A percentile compares a stretch with the other conserved stretches of the same genome.
phyloP scores from a whole-genome alignment of 164 flowering plant genomes.

The Magnolia officinalis region DNA sequence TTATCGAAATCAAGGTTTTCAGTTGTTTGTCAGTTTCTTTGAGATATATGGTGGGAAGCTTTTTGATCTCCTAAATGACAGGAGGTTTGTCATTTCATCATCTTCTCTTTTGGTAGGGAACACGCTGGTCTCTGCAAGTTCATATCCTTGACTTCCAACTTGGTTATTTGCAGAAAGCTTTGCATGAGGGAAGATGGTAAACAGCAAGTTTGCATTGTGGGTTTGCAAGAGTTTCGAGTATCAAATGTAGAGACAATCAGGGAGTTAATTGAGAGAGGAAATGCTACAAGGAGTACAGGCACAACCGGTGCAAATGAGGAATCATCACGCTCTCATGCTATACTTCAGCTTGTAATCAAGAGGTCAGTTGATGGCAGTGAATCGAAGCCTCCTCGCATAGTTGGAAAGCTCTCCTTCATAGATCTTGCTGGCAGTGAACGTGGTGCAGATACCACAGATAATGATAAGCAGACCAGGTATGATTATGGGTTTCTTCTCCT shows the following conservation, averaged over 20 bases:
- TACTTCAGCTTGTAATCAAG: slow-evolving; percentile 87
- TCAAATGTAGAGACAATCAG: slow-evolving; percentile 66
- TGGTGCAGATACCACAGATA: slow-evolving; percentile 98
- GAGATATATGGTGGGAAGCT: slow-evolving; percentile 97
- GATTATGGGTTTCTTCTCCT: neutral
- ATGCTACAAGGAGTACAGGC: slow-evolving; percentile 86
- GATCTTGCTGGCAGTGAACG: slow-evolving; percentile 99
- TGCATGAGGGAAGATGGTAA: slow-evolving; percentile 97
- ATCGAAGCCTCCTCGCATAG: slow-evolving; percentile 66
- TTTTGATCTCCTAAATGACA: slow-evolving; percentile 82
- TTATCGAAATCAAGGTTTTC: slow-evolving; percentile 82
- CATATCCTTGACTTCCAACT: neutral
- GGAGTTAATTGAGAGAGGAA: slow-evolving; percentile 86
- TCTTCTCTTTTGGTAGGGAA: neutral
- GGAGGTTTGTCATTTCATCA: slow-evolving; percentile 51
- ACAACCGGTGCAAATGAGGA: slow-evolving; percentile 99
- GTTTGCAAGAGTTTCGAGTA: slow-evolving; percentile 79
- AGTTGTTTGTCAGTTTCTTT: slow-evolving; percentile 82
- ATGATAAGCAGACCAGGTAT: slow-evolving; percentile 93
- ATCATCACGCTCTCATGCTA: slow-evolving; percentile 96
- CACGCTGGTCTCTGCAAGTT: neutral
- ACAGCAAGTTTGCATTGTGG: slow-evolving; percentile 93
- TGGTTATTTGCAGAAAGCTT: slow-evolving; percentile 51
- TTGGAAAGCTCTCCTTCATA: slow-evolving; percentile 92
- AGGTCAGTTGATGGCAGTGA: slow-evolving; percentile 66